phyloP scores from a whole-genome alignment of 2,329 filamentous ascomycete species.

The Sphaerulina musiva region DNA sequence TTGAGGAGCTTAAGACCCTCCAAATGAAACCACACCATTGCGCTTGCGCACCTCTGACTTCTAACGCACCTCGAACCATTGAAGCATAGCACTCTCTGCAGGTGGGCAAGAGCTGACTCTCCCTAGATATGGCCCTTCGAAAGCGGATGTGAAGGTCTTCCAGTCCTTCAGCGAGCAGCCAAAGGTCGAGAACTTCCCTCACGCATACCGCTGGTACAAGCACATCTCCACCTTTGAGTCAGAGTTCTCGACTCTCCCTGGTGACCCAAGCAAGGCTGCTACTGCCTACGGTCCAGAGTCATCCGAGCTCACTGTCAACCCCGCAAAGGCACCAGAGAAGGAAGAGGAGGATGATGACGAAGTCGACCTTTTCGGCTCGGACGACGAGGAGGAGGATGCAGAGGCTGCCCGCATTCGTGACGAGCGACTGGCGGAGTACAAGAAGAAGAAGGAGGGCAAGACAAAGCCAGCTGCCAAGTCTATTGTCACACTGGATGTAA shows the following conservation, averaged over 20 bases:
- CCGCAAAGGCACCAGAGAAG: conserved; percentile 70
- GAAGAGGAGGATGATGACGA: conserved; percentile 66
- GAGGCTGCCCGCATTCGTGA: conserved; percentile 79
- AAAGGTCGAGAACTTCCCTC: conserved; percentile 78
- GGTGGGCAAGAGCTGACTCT: conserved; percentile 11
- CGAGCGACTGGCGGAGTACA: conserved; percentile 87
- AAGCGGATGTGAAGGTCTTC: conserved; percentile 94
- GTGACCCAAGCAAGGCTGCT: conserved; percentile 83
- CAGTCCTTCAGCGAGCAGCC: conserved; percentile 76
- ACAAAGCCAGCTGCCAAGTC: conserved; percentile 91
- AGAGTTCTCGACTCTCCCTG: conserved; percentile 84
- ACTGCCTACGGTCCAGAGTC: conserved; percentile 86
- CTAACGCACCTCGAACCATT: conserved; percentile 12
- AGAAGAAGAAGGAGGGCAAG: conserved; percentile 94
- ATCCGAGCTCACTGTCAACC: conserved; percentile 70
- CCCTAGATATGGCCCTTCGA: conserved; percentile 61
- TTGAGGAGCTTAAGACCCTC: conserved; percentile 91
- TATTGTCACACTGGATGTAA: conserved; percentile 89
- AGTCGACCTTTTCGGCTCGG: conserved; percentile 86
- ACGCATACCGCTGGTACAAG: conserved; percentile 98
- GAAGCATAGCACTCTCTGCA: conserved; percentile 17
- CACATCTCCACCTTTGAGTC: conserved; percentile 89
- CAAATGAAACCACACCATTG: conserved; percentile 70
- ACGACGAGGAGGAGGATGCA: conserved; percentile 89
- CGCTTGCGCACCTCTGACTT: conserved; percentile 69